phyloP scores from a whole-genome alignment of 2,329 filamentous ascomycete species.

The Incumbomyces delicatus region DNA sequence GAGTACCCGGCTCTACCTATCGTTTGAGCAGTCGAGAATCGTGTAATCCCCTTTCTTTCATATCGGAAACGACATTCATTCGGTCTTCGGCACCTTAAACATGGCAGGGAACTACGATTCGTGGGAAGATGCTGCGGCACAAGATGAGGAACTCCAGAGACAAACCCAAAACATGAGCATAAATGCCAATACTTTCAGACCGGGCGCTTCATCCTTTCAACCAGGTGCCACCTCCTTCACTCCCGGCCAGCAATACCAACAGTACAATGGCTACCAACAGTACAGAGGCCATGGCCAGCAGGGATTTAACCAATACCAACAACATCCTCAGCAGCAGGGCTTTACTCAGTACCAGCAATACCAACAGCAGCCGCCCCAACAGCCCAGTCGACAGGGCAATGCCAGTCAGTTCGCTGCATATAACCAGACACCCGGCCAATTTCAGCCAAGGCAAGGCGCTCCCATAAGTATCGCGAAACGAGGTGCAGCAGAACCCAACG shows the following conservation, averaged over 20 bases:
- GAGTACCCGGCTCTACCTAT: too few species aligned
- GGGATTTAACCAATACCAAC: slow-evolving; percentile 13
- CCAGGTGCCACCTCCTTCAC: slow-evolving; percentile 62
- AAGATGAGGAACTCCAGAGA: slow-evolving; percentile 66
- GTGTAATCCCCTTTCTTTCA: too few species aligned
- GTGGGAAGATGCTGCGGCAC: slow-evolving; percentile 76
- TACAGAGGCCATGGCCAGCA: slow-evolving; percentile 36
- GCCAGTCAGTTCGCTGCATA: slow-evolving; percentile 37
- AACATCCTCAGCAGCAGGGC: slow-evolving; percentile 40
- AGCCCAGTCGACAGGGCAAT: slow-evolving; percentile 37
- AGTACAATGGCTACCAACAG: slow-evolving; percentile 45
- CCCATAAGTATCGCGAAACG: slow-evolving; percentile 33
- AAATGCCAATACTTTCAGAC: slow-evolving; percentile 49
- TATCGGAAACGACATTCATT: neutral
- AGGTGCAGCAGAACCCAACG: slow-evolving; percentile 36
- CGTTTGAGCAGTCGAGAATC: too few species aligned
- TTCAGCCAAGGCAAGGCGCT: slow-evolving; percentile 36
- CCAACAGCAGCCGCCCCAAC: slow-evolving; percentile 34
- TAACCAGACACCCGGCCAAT: slow-evolving; percentile 27
- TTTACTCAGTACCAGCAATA: slow-evolving; percentile 49
- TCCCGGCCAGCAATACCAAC: slow-evolving; percentile 59
- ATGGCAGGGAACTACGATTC: slow-evolving; percentile 83
- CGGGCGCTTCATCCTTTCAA: slow-evolving; percentile 60
- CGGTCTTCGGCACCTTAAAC: slow-evolving; percentile 20
- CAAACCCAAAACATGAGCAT: slow-evolving; percentile 66